Percentiles rank a stretch among this genome's conserved stretches.
Conservation (phyloP, 164 flowering plant species). For the Vitis vinifera region ASM3070453v1 NC_081822.1:14355001-14355500, state of each 20-base stretch:
- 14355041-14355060: slow-evolving; percentile 2
- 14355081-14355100: slow-evolving; percentile 18
- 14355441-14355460: background rate
- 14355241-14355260: slow-evolving; percentile 59
- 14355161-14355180: background rate
- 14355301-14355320: slow-evolving; percentile 97
- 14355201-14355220: background rate
- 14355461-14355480: background rate
- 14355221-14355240: slow-evolving; percentile 46
- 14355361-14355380: slow-evolving; percentile 61
- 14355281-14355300: slow-evolving; percentile 55
- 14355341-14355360: slow-evolving; percentile 67
- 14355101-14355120: background rate
- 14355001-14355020: slow-evolving; percentile 6
- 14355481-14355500: background rate
- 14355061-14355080: slow-evolving; percentile 16
- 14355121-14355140: background rate
- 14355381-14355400: background rate
- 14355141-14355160: no score
- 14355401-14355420: background rate
- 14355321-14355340: slow-evolving; percentile 61
- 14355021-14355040: slow-evolving; percentile 5
- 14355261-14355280: slow-evolving; percentile 64
- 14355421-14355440: background rate
- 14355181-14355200: no score